Conservation (phyloP, 164 flowering plant species). For the Aristolochia fimbriata region DNA sequence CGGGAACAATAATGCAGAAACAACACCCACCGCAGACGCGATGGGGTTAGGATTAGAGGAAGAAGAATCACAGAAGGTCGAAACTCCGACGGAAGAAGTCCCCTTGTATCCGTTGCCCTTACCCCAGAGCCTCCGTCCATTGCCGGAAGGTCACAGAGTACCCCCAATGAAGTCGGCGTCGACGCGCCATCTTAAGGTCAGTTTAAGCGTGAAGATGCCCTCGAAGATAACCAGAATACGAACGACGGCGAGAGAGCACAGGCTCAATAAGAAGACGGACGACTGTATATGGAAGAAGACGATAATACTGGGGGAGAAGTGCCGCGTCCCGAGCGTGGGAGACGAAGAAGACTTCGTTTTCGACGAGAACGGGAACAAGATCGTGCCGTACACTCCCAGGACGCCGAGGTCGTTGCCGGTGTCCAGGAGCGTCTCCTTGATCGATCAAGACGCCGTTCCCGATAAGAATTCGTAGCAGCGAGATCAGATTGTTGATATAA, state of each 20-base stretch:
- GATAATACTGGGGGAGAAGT: slow-evolving; percentile 68
- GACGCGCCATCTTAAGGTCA: slow-evolving; percentile 8
- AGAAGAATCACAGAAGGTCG: not conserved
- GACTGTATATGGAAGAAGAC: slow-evolving; percentile 62
- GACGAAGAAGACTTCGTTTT: slow-evolving; percentile 36
- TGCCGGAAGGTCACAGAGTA: not conserved
- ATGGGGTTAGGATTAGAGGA: not conserved
- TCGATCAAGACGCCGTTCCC: slow-evolving; percentile 10
- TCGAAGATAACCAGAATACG: slow-evolving; percentile 4
- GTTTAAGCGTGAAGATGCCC: slow-evolving; percentile 19
- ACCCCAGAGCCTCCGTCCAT: not conserved
- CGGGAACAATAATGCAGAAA: not conserved
- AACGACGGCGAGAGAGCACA: slow-evolving; percentile 6
- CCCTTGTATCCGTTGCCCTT: not conserved
- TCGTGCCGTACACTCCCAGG: slow-evolving; percentile 21
- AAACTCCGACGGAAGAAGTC: not conserved
- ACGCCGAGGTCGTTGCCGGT: slow-evolving; percentile 26
- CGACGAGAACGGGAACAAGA: slow-evolving; percentile 35
- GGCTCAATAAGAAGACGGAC: slow-evolving; percentile 20
- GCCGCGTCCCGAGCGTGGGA: slow-evolving; percentile 36
- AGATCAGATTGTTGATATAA: no score
- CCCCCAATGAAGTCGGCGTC: not conserved
- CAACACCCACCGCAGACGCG: not conserved
- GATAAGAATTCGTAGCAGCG: not conserved
- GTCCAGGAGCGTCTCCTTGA: slow-evolving; percentile 16